Percentiles rank a stretch among this genome's conserved stretches.
Evolutionary conservation across 495 filamentous ascomycete species (phyloP).

Genomic region (Trichoderma orchidacearum): DNA sequence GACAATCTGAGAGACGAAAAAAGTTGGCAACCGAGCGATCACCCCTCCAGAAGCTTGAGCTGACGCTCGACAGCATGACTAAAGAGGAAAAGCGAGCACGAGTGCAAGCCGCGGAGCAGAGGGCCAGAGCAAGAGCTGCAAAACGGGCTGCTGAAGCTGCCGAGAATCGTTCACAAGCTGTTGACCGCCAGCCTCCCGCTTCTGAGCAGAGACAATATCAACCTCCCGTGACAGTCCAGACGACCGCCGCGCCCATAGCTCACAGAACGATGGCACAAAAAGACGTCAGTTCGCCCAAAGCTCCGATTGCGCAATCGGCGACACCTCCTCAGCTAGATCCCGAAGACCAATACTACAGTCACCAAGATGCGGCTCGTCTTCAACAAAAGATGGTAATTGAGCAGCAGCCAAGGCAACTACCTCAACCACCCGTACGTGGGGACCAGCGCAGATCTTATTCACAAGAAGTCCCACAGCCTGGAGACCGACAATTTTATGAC

Average conservation of each 20-base stretch:
- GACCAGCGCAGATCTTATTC: neutral
- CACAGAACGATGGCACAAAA: neutral
- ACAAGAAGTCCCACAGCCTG: conserved; percentile 3
- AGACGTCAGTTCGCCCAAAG: neutral
- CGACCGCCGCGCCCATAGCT: neutral
- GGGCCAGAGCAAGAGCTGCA: conserved; percentile 36
- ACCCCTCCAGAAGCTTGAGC: conserved; percentile 82
- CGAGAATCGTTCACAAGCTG: neutral
- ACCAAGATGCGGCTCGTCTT: neutral
- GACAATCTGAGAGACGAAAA: conserved; percentile 19
- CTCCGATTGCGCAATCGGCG: neutral
- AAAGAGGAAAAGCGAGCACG: conserved; percentile 82
- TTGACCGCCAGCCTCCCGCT: neutral
- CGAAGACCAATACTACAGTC: neutral
- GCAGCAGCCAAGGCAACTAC: conserved; percentile 1
- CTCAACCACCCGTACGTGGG: conserved; percentile 5
- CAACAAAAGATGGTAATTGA: neutral
- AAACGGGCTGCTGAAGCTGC: neutral
- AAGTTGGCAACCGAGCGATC: conserved; percentile 66
- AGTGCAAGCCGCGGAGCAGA: conserved; percentile 63
- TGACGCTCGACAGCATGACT: conserved; percentile 73
- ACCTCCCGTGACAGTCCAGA: neutral
- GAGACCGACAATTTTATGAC: neutral
- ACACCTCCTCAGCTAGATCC: neutral
- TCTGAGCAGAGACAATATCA: neutral